Base-by-base conservation (phyloP, 371 early-diverging fungal species). In the Mortierella sp. region DNA sequence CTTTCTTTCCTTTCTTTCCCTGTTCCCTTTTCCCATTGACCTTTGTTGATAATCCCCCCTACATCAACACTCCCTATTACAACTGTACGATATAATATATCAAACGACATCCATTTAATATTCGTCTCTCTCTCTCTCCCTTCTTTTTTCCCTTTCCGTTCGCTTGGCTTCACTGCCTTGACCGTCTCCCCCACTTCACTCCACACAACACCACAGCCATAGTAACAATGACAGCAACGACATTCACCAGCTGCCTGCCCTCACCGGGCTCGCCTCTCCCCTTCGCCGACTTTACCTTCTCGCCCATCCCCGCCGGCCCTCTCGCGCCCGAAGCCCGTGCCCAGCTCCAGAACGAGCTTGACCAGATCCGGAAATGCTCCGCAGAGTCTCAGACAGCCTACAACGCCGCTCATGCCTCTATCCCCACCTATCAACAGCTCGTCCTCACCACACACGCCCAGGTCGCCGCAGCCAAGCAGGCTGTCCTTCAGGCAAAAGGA, bases 401-500 rank as follows among this genome's bases (percentile, higher is more conserved):
- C 45, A 85, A 79, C 47, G 74, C 74, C 24, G 77, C 85, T 34
- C 81, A 85, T 60, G 85, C 82, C 55, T 74, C 85, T 45, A 85
- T 85, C 55, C 79, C 85, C 3, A 47, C 75, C 74, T 85, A 63
- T 65, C 85, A 85, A 52, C 76, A 85, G 44, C 85, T 81, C 34
- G 85, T 85, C 45, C 77, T 85, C 68, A 77, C 81, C 16, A 85
- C 85, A 3, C 85, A 85, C 42, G 85, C 81, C 72, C 81, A 85
- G 47, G 85, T 85, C 26, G 85, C 82, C 19, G 74, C 68, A 44
- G 81, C 81, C 38, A 85, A 85, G 52, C 76, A 85, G 75, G 85
- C 85, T 21, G 75, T 85, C 31, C 77, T 79, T 4, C 34, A 78
- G 34, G 81, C 85, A 57, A 78, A 74, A n/a, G 84, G 80, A 2